Conservation (phyloP, 1,284 basidiomycete species). For the Marasmius fiardii region DNA sequence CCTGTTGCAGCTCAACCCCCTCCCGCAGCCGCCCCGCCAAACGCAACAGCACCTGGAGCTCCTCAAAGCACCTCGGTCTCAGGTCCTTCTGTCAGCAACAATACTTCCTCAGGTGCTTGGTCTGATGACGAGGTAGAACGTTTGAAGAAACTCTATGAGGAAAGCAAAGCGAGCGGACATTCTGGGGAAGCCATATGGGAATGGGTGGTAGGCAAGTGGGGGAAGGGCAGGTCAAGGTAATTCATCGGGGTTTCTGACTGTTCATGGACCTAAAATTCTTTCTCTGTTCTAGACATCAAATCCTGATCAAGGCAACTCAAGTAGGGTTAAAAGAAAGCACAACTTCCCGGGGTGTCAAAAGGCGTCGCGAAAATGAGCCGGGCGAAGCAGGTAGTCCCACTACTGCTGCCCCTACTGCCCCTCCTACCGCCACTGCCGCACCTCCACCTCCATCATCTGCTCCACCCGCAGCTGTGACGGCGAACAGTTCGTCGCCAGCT, state of each 20-base stretch:
- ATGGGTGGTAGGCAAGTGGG: constrained; percentile 68
- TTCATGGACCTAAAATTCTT: not conserved
- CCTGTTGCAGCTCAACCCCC: constrained; percentile 12
- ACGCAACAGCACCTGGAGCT: constrained; percentile 23
- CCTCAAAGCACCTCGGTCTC: constrained; percentile 19
- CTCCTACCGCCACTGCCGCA: constrained; percentile 22
- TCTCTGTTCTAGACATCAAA: constrained; percentile 58
- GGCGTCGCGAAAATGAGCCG: constrained; percentile 37
- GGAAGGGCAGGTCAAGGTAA: constrained; percentile 65
- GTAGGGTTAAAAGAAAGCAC: constrained; percentile 71
- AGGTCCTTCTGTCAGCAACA: constrained; percentile 24
- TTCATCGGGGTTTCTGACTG: constrained; percentile 14
- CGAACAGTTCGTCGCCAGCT: constrained; percentile 14
- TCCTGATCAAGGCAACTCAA: constrained; percentile 72
- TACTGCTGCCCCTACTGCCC: constrained; percentile 19
- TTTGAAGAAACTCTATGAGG: constrained; percentile 62
- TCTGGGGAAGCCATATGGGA: constrained; percentile 73
- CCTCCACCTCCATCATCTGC: constrained; percentile 19
- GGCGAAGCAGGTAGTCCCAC: constrained; percentile 21
- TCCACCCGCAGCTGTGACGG: constrained; percentile 2
- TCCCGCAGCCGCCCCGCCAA: constrained; percentile 15
- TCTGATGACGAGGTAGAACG: constrained; percentile 70
- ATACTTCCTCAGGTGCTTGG: constrained; percentile 68
- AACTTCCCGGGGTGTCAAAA: constrained; percentile 49
- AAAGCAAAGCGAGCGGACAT: constrained; percentile 44